Base-by-base conservation (phyloP, 1,284 basidiomycete genomes). In the Pseudozyma flocculosa region DNA sequence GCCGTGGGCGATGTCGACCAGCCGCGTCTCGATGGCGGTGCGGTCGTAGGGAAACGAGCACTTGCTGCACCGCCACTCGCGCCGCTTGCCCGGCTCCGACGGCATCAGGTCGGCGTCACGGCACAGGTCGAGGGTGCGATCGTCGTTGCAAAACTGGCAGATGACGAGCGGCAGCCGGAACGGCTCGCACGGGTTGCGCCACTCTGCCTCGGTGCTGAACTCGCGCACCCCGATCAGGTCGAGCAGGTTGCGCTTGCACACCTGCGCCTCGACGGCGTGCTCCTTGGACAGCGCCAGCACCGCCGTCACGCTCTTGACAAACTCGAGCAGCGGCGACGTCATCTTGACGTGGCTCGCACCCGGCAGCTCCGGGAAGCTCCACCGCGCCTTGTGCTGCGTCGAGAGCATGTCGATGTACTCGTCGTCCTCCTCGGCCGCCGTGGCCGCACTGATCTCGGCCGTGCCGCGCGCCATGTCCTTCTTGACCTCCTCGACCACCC, bases 61-160 rank as follows among this genome's bases (percentile, higher is more conserved):
- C 54, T 82, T 72, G 36, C 70, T 68, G 56, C 80, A 81, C 19
- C 67, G 65, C 79, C 79, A 81, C 37, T 54, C 56, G 4, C 50
- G 44, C 24, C 23, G 40, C 34, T 39, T 53, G 19, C 64, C 70
- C 0, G 73, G 67, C 14, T 44, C 68, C 14, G 61, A 50, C 0
- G 89, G 87, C 45, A 92, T 81, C 39, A 95, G 83, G 60, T 92
- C 90, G 7, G 87, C 83, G 78, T 96, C 93, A n/a, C 93, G 85
- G 76, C 92, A 95, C 65, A 97, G 88, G 78, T 98, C 94, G 65
- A 98, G 89, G 78, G 93, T 91, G 18, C 90, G 86, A 55, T 94
- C 84, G 21, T 84, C 82, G 78, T 93, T 93, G 80, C 95, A 99
- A 72, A 88, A 86, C 48, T 84, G 85, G 78, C 95, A 98, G 23